Percentiles rank a stretch among this genome's conserved stretches.
Conservation (phyloP, 176 grass and related monocot genomes). For the Musa acuminata region DNA sequence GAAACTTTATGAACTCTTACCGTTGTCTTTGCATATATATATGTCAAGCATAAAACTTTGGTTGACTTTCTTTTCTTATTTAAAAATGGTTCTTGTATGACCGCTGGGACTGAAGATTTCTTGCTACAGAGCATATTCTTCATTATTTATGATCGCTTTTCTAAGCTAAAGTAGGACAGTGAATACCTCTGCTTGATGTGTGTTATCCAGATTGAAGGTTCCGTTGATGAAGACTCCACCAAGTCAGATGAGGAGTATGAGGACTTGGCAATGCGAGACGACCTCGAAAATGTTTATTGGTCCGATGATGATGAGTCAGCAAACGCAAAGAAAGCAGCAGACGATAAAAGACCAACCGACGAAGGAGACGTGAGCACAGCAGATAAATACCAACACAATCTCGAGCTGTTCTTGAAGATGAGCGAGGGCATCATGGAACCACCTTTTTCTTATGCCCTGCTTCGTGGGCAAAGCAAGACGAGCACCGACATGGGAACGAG, state of each 20-base stretch:
- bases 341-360: neutral
- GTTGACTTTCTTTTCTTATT: neutral
- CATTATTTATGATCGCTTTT: no score
- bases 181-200: neutral
- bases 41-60: neutral
- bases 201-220: conserved; percentile 62
- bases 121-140: no score
- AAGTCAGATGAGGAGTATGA: conserved; percentile 90
- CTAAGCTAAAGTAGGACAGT: neutral
- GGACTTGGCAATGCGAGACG: conserved; percentile 62
- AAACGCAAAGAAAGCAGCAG: conserved; percentile 8
- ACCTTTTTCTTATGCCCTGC: neutral
- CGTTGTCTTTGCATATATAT: neutral
- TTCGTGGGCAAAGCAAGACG: neutral
- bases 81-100: neutral
- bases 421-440: conserved; percentile 6
- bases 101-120: no score
- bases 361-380: neutral
- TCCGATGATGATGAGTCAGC: neutral
- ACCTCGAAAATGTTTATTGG: conserved; percentile 20
- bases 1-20: neutral
- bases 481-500: neutral
- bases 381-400: conserved; percentile 31
- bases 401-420: conserved; percentile 33
- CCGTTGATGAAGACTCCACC: conserved; percentile 69